Evolutionary conservation across 805 yeast species (phyloP).

Genomic region (Lachancea sp.): DNA sequence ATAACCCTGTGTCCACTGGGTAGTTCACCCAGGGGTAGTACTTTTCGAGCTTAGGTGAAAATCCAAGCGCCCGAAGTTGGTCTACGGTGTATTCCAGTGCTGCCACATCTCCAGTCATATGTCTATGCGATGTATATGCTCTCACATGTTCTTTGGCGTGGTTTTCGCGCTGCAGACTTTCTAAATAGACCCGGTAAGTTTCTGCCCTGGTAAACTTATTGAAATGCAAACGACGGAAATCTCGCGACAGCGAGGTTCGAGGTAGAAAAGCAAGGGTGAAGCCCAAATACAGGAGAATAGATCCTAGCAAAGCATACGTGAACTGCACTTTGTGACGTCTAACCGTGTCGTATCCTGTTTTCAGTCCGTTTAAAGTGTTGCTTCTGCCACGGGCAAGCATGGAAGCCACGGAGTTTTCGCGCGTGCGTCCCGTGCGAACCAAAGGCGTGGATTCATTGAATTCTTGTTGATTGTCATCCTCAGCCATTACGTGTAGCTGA

Average conservation of each 20-base stretch:
- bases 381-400: conserved; percentile 23
- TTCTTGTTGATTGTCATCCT: background rate
- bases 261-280: conserved; percentile 74
- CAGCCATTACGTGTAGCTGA: background rate
- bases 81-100: conserved; percentile 45
- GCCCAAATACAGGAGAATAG: conserved; percentile 32
- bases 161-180: conserved; percentile 34
- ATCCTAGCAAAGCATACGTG: conserved; percentile 16
- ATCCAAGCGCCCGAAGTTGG: conserved; percentile 46
- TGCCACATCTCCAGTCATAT: conserved; percentile 40
- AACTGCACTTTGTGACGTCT: conserved; percentile 29
- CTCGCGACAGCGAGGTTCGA: conserved; percentile 75
- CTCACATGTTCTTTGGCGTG: conserved; percentile 29
- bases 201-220: conserved; percentile 61
- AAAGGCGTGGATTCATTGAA: conserved; percentile 10
- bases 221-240: conserved; percentile 68
- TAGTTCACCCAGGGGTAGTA: conserved; percentile 52
- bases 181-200: conserved; percentile 54
- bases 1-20: conserved; percentile 42
- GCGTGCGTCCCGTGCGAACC: conserved; percentile 4
- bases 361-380: conserved; percentile 26
- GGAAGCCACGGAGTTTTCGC: conserved; percentile 14
- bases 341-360: conserved; percentile 25
- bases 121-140: conserved; percentile 15
- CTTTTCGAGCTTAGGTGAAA: conserved; percentile 43